Evolutionary conservation across 2,329 filamentous ascomycete species (phyloP).

Genomic region (Aureobasidium sp.): DNA sequence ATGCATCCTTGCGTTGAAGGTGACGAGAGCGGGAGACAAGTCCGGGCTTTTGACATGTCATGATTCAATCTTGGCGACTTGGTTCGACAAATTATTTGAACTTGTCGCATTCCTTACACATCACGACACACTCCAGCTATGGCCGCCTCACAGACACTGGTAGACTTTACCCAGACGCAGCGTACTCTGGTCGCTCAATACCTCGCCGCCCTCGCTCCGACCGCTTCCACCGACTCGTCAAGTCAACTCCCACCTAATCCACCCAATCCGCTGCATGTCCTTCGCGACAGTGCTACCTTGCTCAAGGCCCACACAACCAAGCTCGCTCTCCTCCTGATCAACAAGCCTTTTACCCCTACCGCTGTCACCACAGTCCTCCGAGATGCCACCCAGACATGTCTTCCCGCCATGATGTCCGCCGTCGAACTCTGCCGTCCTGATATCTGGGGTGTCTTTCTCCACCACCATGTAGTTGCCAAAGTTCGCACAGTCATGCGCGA

Average conservation of each 20-base stretch:
- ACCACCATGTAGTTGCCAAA: constrained; percentile 53
- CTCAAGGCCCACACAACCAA: constrained; percentile 81
- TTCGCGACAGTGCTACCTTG: constrained; percentile 62
- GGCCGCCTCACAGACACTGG: constrained; percentile 20
- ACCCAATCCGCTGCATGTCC: constrained; percentile 54
- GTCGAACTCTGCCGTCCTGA: constrained; percentile 55
- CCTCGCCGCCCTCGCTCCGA: constrained; percentile 20
- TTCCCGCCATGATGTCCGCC: constrained; percentile 66
- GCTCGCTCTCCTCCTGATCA: constrained; percentile 77
- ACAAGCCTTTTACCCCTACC: constrained; percentile 73
- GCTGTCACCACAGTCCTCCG: constrained; percentile 63
- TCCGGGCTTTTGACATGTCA: too few relatives aligned
- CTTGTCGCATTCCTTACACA: constrained; percentile 1
- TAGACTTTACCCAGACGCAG: constrained; percentile 23
- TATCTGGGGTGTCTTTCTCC: constrained; percentile 55
- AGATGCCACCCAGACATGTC: constrained; percentile 62
- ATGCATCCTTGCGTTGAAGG: background rate
- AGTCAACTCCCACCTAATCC: constrained; percentile 22
- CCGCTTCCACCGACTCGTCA: constrained; percentile 14
- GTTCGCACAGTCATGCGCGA: constrained; percentile 55
- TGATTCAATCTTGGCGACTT: background rate
- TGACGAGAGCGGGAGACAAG: background rate
- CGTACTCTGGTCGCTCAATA: constrained; percentile 25
- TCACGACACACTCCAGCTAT: constrained; percentile 14
- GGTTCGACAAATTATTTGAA: background rate